Percentiles rank a stretch among this genome's conserved stretches.
Evolutionary conservation across 176 grass and related monocot genomes (phyloP).

Genomic region (Carex kokanica): DNA sequence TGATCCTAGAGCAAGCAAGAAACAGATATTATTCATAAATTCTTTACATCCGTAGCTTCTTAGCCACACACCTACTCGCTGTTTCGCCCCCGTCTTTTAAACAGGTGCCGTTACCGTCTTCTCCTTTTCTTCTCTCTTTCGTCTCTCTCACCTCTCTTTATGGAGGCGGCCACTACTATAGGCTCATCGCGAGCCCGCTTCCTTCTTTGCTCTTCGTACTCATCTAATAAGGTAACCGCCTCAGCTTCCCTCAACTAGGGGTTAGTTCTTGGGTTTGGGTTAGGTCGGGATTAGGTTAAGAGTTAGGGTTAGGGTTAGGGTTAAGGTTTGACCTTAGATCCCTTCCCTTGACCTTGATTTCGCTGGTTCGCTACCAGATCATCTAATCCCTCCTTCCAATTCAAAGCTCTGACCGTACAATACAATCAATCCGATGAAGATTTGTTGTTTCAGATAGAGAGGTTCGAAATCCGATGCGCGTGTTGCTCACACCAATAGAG

Average conservation of each 20-base stretch:
- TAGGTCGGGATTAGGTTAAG: background rate
- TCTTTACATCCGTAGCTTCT: background rate
- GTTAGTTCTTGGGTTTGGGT: background rate
- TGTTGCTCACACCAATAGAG: constrained; percentile 10
- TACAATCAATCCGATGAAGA: constrained; percentile 15
- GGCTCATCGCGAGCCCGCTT: constrained; percentile 15
- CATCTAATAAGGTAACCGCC: background rate
- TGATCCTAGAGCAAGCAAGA: background rate
- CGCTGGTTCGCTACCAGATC: constrained; percentile 5
- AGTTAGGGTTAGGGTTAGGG: background rate
- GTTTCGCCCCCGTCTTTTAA: constrained; percentile 20
- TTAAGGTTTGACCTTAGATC: constrained; percentile 18
- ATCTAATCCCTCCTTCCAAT: background rate
- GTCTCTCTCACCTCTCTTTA: constrained; percentile 27
- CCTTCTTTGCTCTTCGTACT: background rate
- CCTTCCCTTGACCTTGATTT: constrained; percentile 14
- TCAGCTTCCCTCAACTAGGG: background rate
- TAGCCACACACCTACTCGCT: constrained; percentile 29
- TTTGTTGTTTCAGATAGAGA: constrained; percentile 26
- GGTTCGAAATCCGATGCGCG: constrained; percentile 9
- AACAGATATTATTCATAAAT: background rate
- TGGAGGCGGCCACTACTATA: background rate
- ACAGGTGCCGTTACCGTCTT: constrained; percentile 23
- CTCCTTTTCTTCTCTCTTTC: constrained; percentile 37
- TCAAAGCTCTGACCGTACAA: background rate